phyloP scores from a whole-genome alignment of 306 rosid genomes.

The Quillaja saponaria region DNA sequence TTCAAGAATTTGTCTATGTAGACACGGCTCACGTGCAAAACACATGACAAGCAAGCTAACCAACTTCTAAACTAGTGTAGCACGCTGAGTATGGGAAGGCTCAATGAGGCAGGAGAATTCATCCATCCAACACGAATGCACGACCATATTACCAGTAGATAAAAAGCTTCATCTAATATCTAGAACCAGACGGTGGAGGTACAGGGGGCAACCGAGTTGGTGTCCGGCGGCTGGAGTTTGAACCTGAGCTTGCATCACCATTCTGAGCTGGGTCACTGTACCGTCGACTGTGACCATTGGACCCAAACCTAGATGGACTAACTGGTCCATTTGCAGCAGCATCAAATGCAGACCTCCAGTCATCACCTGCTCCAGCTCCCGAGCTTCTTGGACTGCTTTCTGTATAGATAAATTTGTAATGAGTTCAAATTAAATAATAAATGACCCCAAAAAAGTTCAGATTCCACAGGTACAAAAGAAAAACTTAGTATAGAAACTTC shows the following conservation, averaged over 20 bases:
- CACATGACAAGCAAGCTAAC: too few relatives aligned
- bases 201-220: conserved; percentile 55
- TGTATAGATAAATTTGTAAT: conserved; percentile 29
- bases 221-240: conserved; percentile 52
- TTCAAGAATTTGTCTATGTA: too few relatives aligned
- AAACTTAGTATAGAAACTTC: not conserved
- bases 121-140: conserved; percentile 31
- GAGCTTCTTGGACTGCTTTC: conserved; percentile 48
- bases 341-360: conserved; percentile 64
- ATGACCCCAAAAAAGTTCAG: not conserved
- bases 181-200: conserved; percentile 50
- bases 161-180: conserved; percentile 39
- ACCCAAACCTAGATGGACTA: conserved; percentile 49
- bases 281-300: conserved; percentile 54
- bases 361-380: conserved; percentile 43
- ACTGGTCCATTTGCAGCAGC: conserved; percentile 55
- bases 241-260: conserved; percentile 41
- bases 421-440: not conserved
- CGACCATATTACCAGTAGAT: conserved; percentile 18
- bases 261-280: conserved; percentile 61
- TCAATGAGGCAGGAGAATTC: conserved; percentile 25
- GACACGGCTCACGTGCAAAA: too few relatives aligned
- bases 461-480: conserved; percentile 19
- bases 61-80: conserved; percentile 33
- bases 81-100: conserved; percentile 4